Evolutionary conservation across 495 filamentous ascomycete genomes (phyloP), one percentile per base, ranked within the genome.

Genomic region (Corynascus novoguineensis): DNA sequence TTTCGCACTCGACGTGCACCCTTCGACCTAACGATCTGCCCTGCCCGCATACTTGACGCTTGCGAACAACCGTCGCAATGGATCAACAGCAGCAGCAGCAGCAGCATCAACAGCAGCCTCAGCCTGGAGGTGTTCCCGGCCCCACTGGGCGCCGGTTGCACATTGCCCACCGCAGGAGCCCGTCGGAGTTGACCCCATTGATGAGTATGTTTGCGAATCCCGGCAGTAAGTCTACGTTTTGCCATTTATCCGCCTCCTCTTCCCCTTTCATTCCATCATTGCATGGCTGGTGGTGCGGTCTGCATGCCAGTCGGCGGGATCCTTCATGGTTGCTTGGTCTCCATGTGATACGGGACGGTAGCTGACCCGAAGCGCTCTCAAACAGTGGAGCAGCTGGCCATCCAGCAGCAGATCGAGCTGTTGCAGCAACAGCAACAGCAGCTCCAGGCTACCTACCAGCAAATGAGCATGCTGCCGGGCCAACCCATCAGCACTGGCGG

Each of bases 391-490:
- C 95, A 97, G 86, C 82, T 97, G 64, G 91, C 93, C 67, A 88
- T 98, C 73, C 92, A 96, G 72, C 93, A 97, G 78, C 93, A 98
- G 73, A 97, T 97, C 68, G 92, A 98, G 75, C 79, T 92, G 73
- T 82, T 98, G 62, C 93, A 98, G 75, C 91, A 95, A 70, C 95
- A 97, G 68, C 93, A 98, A 68, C 95, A 97, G 73, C 95, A 97
- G 68, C 95, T 97, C 71, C 87, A 92, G 68, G 88, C 88, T 53
- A 91, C 90, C 50, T 91, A 97, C 63, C 92, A 95, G 72, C 92
- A 97, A 70, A 92, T 97, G 88, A 90, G 90, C 62, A 86, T 97
- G 77, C 80, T 98, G 60, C 86, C 85, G 57, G 87, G 87, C 34
- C 92, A 97, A 72, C 76, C 84, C 63, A 71, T 97, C 34, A 80